Evolutionary conservation across 768 basidiomycete species (phyloP), one percentile per base, ranked within the genome.

Genomic region (Cystobasidium onofrii): DNA sequence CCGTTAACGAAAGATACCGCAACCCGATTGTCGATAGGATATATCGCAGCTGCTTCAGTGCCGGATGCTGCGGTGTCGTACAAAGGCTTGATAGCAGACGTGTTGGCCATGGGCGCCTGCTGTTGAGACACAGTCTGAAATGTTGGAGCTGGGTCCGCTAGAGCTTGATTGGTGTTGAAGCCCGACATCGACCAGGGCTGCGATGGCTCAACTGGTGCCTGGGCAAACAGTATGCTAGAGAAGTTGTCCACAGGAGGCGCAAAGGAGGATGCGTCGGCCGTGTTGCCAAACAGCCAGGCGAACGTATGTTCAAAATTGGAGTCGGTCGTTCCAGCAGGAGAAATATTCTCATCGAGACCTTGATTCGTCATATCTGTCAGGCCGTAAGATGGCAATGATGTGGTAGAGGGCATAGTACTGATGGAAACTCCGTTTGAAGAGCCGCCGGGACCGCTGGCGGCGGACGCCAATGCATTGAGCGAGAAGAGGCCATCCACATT

Each of bases 301-400:
- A 60, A 60, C 27, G 57, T 60, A 60, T 60, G 57, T 29, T 60
- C 57, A 27, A 60, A 60, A 29, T 60, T 60, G 57, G 57, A 60
- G 20, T 60, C 57, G 6, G 57, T 29, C 15, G 57, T 60, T 60
- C 52, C 52, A n/a, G 57, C 25, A 29, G 57, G 57, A 6, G 57
- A 60, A 4, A 60, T 23, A 60, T 60, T 34, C 33, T 60, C 57
- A 29, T 34, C 57, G 10, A 60, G 6, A 23, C 12, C 33, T 29
- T 27, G 25, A 23, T 20, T 34, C 15, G 33, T 20, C 13, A 60
- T 60, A 13, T 60, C 57, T 17, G 25, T 60, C 3, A 60, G 27
- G 20, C 29, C 25, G 57, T 29, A 60, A 20, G 23, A 9, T 12
- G 57, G 57, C 25, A 29, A 12, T 15, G 57, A 60, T 12, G 33